Conservation (phyloP, 2,329 filamentous ascomycete genomes). For the Fusarium succisae region DNA sequence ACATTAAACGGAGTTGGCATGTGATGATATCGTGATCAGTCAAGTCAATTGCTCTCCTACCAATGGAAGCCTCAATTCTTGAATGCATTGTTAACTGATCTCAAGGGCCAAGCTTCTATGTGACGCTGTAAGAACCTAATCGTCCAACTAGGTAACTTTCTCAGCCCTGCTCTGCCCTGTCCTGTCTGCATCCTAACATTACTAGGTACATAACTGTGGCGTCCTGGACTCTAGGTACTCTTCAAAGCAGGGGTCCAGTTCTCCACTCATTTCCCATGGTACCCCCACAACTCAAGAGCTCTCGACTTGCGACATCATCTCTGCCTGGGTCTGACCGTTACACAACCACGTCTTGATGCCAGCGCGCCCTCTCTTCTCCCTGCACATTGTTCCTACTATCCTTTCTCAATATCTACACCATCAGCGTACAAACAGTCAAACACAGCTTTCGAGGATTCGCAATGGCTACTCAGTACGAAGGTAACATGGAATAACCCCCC, state of each 20-base stretch:
- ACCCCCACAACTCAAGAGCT: slow-evolving; percentile 17
- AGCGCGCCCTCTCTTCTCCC: background rate
- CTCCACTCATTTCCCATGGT: background rate
- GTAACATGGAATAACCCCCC: slow-evolving; percentile 44
- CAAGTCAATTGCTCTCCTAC: background rate
- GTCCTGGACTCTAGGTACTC: background rate
- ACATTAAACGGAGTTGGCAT: background rate
- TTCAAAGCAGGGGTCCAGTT: slow-evolving; percentile 3
- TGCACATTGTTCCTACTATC: background rate
- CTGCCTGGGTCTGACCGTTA: slow-evolving; percentile 28
- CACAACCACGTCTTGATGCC: slow-evolving; percentile 18
- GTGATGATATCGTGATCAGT: background rate
- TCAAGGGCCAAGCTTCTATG: background rate
- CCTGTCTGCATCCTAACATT: background rate
- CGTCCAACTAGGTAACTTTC: background rate
- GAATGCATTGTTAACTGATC: background rate
- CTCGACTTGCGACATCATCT: slow-evolving; percentile 35
- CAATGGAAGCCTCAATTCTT: too few species aligned
- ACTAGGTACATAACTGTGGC: background rate
- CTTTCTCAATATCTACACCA: background rate
- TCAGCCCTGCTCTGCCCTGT: background rate
- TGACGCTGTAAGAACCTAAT: slow-evolving; percentile 22
- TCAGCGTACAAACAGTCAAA: background rate
- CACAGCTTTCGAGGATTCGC: slow-evolving; percentile 9
- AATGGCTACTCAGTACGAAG: slow-evolving; percentile 69